A percentile compares a stretch with the other conserved stretches of the same genome.
These are phyloP conservation scores for Musa beccarii DNA, from an alignment of 176 grass and related monocot genomes.

Conservation along the genomic window DNA sequence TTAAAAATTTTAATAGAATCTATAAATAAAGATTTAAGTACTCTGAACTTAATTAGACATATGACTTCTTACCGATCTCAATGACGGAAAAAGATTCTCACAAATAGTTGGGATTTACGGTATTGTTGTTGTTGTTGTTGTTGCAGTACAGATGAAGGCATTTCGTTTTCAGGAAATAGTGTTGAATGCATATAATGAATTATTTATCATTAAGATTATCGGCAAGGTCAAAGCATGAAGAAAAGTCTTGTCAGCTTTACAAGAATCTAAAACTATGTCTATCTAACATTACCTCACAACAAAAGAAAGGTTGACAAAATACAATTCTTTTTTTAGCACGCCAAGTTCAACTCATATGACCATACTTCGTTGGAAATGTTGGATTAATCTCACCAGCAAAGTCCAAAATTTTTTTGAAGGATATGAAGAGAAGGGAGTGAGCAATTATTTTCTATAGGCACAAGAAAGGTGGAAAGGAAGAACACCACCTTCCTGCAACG, in stretches of 20 bases:
- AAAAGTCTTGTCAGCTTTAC: not conserved
- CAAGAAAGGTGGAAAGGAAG: not conserved
- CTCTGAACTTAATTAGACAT: too few relatives aligned
- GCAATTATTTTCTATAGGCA: not conserved
- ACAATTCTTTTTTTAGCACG: not conserved
- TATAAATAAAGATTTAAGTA: too few relatives aligned
- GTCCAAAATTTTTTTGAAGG: not conserved
- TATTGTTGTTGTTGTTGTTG: too few relatives aligned
- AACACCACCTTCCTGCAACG: conserved; percentile 59
- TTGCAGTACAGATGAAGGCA: too few relatives aligned
- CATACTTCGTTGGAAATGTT: not conserved
- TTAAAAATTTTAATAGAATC: too few relatives aligned
- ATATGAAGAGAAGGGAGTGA: not conserved
- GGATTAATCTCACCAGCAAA: not conserved
- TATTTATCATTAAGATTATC: not conserved
- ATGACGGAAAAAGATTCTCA: too few relatives aligned
- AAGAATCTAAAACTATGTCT: not conserved
- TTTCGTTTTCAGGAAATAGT: too few relatives aligned
- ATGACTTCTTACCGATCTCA: too few relatives aligned
- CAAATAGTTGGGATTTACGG: too few relatives aligned
- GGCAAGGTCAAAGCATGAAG: not conserved
- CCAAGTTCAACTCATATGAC: not conserved
- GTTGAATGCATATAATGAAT: too few relatives aligned
- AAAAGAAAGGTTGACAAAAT: not conserved
- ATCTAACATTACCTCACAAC: not conserved